A percentile compares a stretch with the other conserved stretches of the same genome.
Evolutionary conservation across 1,284 basidiomycete genomes (phyloP).

Genomic region (Peniophora sp.): DNA sequence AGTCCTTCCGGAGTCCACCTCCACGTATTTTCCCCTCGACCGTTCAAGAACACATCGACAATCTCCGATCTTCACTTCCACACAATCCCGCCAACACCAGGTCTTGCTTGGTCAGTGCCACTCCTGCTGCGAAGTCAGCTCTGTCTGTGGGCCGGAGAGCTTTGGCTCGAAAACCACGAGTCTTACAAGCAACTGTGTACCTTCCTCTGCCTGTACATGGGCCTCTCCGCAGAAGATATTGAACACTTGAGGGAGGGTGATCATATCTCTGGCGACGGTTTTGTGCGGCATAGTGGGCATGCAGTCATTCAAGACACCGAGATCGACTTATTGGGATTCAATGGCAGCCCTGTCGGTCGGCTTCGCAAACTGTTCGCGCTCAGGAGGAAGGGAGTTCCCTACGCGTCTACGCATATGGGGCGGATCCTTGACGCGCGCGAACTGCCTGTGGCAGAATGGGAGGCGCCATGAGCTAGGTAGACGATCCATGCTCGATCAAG

Average conservation of each 20-base stretch:
- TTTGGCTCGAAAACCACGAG: constrained; percentile 26
- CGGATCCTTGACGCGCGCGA: constrained; percentile 26
- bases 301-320: no score
- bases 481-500: no score
- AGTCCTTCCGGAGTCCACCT: constrained; percentile 25
- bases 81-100: constrained; percentile 19
- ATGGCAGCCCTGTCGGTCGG: constrained; percentile 21
- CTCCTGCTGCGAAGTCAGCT: constrained; percentile 24
- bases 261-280: constrained; percentile 24
- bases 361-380: constrained; percentile 25
- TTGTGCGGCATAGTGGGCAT: constrained; percentile 20
- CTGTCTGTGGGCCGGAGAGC: constrained; percentile 35
- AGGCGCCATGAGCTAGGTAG: no score
- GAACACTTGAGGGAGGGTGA: constrained; percentile 1
- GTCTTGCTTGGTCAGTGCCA: constrained; percentile 13
- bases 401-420: constrained; percentile 33
- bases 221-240: constrained; percentile 8
- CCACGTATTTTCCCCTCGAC: constrained; percentile 35
- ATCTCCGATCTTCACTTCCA: constrained; percentile 32
- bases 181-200: constrained; percentile 25
- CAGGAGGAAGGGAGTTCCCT: constrained; percentile 34
- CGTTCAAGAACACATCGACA: constrained; percentile 24
- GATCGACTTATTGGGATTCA: constrained; percentile 17
- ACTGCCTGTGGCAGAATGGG: no score
- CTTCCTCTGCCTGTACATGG: constrained; percentile 27